Evolutionary conservation across 2,329 filamentous ascomycete genomes (phyloP), one percentile per base, ranked within the genome.

Genomic region (Beauveria bassiana): DNA sequence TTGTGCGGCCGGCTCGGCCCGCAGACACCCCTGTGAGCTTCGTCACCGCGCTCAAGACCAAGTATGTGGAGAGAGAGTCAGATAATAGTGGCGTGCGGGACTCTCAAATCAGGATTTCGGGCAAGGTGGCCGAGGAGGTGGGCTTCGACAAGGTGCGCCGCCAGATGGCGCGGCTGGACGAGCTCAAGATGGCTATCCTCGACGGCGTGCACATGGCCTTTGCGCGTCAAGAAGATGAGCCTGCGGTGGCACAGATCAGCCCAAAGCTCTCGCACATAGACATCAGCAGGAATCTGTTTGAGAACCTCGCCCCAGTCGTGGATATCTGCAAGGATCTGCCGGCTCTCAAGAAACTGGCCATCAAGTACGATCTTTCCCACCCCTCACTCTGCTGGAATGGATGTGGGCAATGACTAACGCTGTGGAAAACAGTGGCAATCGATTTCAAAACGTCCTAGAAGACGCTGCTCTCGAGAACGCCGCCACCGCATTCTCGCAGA

Each of bases 121-220:
- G 74, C 43, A 98, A 98, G 75, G 83, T 93, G 20, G 93, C 91
- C 5, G 89, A 98, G 75, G 93, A 98, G 75, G 85, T 98, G 40
- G 95, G 95, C 34, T 98, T 98, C 68, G 92, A 96, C 67, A 97
- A 97, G 79, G 91, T 97, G 66, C 85, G 89, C 49, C 83, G 83
- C 66, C 86, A 93, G 74, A 86, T 96, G 69, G 88, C 92, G 67
- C 80, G 88, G 70, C 79, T 98, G 38, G 79, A 87, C 60, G 90
- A 95, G 68, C 81, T 98, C 63, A 87, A 83, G 66, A 86, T 93
- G 61, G 86, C 96, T 55, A 85, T 98, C 45, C 79, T 99, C 8
- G 93, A 98, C 74, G 87, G 88, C 16, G 75, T 91, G 70, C 79
- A 84, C 56, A 82, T 98, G 64, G 74, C 70, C 10, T 70, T 66